phyloP scores from a whole-genome alignment of 495 filamentous ascomycete genomes.

The Zalerion maritima region DNA sequence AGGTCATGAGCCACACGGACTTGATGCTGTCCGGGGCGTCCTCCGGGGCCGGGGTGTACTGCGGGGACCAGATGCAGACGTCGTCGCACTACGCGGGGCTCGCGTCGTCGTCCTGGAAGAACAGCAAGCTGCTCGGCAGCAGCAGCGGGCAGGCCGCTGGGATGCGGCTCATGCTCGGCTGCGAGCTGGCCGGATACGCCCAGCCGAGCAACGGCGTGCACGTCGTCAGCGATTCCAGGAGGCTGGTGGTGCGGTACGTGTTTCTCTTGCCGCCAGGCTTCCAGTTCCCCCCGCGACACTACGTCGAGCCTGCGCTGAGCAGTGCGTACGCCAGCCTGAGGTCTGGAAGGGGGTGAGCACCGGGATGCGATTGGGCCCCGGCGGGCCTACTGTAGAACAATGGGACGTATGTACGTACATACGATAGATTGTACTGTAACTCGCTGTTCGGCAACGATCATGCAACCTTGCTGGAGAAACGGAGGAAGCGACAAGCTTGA shows the following conservation, averaged over 20 bases:
- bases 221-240: constrained; percentile 1
- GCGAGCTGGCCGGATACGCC: constrained; percentile 2
- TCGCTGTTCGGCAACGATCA: too few species aligned
- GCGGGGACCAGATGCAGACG: constrained; percentile 3
- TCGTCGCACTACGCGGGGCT: constrained; percentile 1
- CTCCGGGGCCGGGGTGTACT: constrained; percentile 4
- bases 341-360: background rate
- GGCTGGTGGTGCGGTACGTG: constrained; percentile 3
- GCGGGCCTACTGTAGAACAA: background rate
- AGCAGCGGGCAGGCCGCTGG: too few species aligned
- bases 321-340: background rate
- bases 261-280: constrained; percentile 2
- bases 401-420: background rate
- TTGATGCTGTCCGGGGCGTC: background rate
- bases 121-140: constrained; percentile 3
- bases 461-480: too few species aligned
- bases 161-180: constrained; percentile 7
- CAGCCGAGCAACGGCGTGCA: constrained; percentile 1
- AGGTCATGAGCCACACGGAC: constrained; percentile 2
- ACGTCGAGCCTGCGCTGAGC: constrained; percentile 4
- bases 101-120: constrained; percentile 3
- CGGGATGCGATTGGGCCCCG: background rate
- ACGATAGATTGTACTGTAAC: too few species aligned
- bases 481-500: too few species aligned
- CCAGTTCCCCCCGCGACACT: constrained; percentile 1